phyloP scores from a whole-genome alignment of 116 monocot genomes.

The Cymodocea nodosa region DNA sequence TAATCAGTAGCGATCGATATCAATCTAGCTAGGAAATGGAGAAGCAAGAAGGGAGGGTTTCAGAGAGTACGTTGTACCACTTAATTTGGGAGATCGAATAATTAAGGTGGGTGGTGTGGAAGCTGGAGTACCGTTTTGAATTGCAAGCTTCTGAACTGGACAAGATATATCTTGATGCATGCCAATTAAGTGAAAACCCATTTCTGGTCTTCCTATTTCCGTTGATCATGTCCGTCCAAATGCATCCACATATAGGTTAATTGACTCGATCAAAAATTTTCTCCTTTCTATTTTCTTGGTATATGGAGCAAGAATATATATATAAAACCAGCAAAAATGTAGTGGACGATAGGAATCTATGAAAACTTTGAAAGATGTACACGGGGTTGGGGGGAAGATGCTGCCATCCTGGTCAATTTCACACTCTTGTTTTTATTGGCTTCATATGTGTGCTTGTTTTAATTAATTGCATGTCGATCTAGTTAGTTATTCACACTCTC shows the following conservation, averaged over 20 bases:
- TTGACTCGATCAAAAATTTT: too few relatives aligned
- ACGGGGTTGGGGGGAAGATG: too few relatives aligned
- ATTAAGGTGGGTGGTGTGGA: background rate
- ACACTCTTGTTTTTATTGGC: constrained; percentile 27
- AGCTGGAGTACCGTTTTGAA: background rate
- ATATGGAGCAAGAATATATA: too few relatives aligned
- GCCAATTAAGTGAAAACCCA: background rate
- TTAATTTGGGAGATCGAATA: background rate
- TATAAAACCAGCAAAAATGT: too few relatives aligned
- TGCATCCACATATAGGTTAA: too few relatives aligned
- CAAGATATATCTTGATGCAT: background rate
- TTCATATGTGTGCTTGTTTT: background rate
- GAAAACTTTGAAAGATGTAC: constrained; percentile 38
- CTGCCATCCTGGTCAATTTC: constrained; percentile 58
- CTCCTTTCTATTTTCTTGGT: too few relatives aligned
- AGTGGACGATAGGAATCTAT: constrained; percentile 74
- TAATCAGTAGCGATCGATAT: too few relatives aligned
- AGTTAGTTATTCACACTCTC: too few relatives aligned
- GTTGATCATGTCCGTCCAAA: background rate
- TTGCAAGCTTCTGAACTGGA: background rate
- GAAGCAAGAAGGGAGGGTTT: background rate
- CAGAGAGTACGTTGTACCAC: background rate
- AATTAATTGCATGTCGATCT: background rate
- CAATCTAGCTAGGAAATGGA: background rate
- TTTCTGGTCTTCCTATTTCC: background rate